phyloP scores from a whole-genome alignment of 148 eudicot genomes.

The Pharnaceum exiguum region DNA sequence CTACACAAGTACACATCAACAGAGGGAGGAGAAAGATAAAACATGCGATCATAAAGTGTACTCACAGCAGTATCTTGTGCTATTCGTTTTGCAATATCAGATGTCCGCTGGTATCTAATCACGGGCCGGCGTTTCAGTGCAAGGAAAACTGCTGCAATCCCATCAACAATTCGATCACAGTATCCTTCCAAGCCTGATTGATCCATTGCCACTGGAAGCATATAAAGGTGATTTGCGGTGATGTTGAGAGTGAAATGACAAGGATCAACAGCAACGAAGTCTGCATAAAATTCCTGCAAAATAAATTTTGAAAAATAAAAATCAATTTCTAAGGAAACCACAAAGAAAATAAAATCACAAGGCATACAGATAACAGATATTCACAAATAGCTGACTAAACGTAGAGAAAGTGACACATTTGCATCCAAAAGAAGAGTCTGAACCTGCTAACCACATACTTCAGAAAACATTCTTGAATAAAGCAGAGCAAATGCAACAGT shows the following conservation, averaged over 20 bases:
- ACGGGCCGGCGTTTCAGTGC: slow-evolving; percentile 83
- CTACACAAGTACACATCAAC: background rate
- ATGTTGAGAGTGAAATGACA: slow-evolving; percentile 79
- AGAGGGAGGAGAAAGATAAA: background rate
- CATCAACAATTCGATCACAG: slow-evolving; percentile 88
- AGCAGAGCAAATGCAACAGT: no score
- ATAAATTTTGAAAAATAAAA: background rate
- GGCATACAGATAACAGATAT: background rate
- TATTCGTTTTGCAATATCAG: slow-evolving; percentile 90
- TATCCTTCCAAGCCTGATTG: slow-evolving; percentile 65
- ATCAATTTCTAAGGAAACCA: background rate
- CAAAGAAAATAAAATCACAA: background rate
- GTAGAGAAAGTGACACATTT: background rate
- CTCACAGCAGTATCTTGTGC: slow-evolving; percentile 86
- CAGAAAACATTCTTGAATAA: no score
- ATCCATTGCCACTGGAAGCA: slow-evolving; percentile 93
- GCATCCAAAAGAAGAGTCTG: no score
- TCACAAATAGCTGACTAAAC: background rate
- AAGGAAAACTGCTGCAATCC: slow-evolving; percentile 79
- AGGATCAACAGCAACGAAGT: slow-evolving; percentile 82
- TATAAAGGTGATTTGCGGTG: slow-evolving; percentile 71
- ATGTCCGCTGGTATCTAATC: slow-evolving; percentile 83
- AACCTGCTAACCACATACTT: no score
- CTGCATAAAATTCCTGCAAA: slow-evolving; percentile 89
- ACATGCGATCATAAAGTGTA: slow-evolving; percentile 6